Conservation (phyloP, 1,284 basidiomycete species). For the Pseudozyma sp. region DNA sequence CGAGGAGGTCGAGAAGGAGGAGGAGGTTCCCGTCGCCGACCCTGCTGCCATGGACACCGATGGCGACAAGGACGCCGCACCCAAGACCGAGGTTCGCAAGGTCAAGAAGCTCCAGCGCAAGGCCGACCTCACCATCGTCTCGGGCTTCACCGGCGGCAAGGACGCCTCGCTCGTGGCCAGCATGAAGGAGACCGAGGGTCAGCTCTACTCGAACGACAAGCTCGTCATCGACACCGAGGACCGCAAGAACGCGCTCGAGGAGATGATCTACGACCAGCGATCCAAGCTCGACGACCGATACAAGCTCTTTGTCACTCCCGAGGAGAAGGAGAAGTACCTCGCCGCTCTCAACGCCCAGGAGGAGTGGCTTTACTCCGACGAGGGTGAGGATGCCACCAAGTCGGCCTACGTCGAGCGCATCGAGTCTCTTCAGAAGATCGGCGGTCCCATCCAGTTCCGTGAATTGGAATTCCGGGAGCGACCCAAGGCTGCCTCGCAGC, state of each 20-base stretch:
- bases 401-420: slow-evolving; percentile 64
- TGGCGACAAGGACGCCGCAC: slow-evolving; percentile 51
- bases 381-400: slow-evolving; percentile 67
- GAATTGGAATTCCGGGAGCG: slow-evolving; percentile 64
- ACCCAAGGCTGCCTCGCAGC: slow-evolving; percentile 63
- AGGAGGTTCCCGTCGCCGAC: slow-evolving; percentile 64
- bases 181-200: slow-evolving; percentile 65
- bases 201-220: slow-evolving; percentile 67
- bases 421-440: slow-evolving; percentile 63
- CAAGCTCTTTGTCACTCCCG: slow-evolving; percentile 58
- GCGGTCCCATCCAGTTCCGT: slow-evolving; percentile 62
- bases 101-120: slow-evolving; percentile 69
- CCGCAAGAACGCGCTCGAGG: slow-evolving; percentile 68
- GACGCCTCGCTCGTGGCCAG: slow-evolving; percentile 55
- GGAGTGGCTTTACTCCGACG: slow-evolving; percentile 68
- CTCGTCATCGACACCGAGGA: slow-evolving; percentile 68
- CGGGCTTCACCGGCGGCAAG: slow-evolving; percentile 56
- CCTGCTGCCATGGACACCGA: slow-evolving; percentile 60
- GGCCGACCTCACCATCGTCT: slow-evolving; percentile 62
- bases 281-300: slow-evolving; percentile 66
- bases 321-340: slow-evolving; percentile 67
- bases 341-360: slow-evolving; percentile 61
- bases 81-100: slow-evolving; percentile 67
- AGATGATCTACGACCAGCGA: slow-evolving; percentile 68
- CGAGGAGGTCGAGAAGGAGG: slow-evolving; percentile 68